A percentile compares a stretch with the other conserved stretches of the same genome.
Conservation (phyloP, 1,284 basidiomycete species). For the Apiotrichum gamsii region DNA sequence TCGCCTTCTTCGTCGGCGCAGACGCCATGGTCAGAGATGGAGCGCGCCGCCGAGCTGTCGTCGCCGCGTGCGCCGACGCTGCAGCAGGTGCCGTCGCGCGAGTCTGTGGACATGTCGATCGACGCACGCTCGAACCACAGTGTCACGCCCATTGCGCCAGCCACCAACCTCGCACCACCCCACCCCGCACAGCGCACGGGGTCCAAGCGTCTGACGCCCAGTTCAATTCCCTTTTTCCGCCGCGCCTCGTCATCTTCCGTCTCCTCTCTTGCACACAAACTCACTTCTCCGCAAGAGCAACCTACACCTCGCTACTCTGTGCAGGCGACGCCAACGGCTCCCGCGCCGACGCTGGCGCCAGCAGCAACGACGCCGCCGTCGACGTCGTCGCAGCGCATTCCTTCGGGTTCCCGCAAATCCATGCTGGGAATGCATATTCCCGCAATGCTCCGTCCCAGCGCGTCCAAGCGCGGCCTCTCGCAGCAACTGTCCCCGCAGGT, state of each 20-base stretch:
- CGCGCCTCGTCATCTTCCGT: slow-evolving; percentile 78
- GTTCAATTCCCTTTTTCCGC: slow-evolving; percentile 91
- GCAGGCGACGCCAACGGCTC: slow-evolving; percentile 6
- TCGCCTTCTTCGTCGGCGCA: slow-evolving; percentile 20
- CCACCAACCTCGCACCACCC: slow-evolving; percentile 10
- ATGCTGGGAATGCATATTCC: slow-evolving; percentile 59
- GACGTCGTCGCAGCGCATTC: slow-evolving; percentile 15
- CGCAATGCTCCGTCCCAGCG: slow-evolving; percentile 72
- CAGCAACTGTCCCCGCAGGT: slow-evolving; percentile 6
- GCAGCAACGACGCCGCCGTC: too few relatives aligned
- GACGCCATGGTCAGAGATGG: slow-evolving; percentile 28
- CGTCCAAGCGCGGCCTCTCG: slow-evolving; percentile 52
- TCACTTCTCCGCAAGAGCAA: slow-evolving; percentile 12
- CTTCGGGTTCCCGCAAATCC: slow-evolving; percentile 38
- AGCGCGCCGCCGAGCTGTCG: slow-evolving; percentile 15
- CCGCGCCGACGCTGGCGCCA: background rate
- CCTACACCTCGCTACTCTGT: slow-evolving; percentile 10
- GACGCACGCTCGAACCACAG: slow-evolving; percentile 18
- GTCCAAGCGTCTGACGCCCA: slow-evolving; percentile 69
- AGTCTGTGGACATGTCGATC: slow-evolving; percentile 6
- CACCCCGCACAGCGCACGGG: slow-evolving; percentile 16
- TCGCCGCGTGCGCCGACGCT: slow-evolving; percentile 16
- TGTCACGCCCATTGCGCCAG: slow-evolving; percentile 19
- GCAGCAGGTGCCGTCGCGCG: slow-evolving; percentile 13
- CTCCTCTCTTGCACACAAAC: slow-evolving; percentile 17